Evolutionary conservation across 768 basidiomycete genomes (phyloP).

Genomic region (Russula virescens): DNA sequence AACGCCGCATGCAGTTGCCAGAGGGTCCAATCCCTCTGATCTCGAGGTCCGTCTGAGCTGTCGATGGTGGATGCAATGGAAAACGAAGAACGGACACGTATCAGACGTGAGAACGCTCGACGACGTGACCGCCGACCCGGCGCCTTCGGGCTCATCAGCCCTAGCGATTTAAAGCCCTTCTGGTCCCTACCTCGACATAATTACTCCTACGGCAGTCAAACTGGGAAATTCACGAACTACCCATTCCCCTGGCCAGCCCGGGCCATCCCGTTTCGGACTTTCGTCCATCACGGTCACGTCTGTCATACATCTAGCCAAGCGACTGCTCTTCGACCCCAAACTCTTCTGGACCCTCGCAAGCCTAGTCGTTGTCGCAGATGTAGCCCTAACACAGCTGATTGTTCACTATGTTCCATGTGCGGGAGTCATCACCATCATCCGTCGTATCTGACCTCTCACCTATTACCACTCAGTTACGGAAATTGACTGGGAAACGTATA

Average conservation of each 20-base stretch:
- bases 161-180: background rate
- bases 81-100: background rate
- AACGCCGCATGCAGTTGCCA: constrained; percentile 33
- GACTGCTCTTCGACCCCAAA: constrained; percentile 45
- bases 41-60: background rate
- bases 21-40: constrained; percentile 9
- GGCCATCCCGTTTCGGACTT: background rate
- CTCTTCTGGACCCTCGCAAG: constrained; percentile 66
- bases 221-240: background rate
- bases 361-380: constrained; percentile 69
- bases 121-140: background rate
- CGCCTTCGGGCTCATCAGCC: no score
- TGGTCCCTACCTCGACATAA: background rate
- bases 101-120: constrained; percentile 8
- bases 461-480: constrained; percentile 70
- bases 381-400: constrained; percentile 70
- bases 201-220: background rate
- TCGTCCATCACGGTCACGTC: constrained; percentile 3
- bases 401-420: constrained; percentile 78
- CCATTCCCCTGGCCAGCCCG: background rate
- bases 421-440: constrained; percentile 33
- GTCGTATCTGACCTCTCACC: constrained; percentile 19
- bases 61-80: constrained; percentile 20
- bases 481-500: constrained; percentile 97
- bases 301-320: constrained; percentile 4